Conservation (phyloP, 148 eudicot species). For the Silene uniflora region DNA sequence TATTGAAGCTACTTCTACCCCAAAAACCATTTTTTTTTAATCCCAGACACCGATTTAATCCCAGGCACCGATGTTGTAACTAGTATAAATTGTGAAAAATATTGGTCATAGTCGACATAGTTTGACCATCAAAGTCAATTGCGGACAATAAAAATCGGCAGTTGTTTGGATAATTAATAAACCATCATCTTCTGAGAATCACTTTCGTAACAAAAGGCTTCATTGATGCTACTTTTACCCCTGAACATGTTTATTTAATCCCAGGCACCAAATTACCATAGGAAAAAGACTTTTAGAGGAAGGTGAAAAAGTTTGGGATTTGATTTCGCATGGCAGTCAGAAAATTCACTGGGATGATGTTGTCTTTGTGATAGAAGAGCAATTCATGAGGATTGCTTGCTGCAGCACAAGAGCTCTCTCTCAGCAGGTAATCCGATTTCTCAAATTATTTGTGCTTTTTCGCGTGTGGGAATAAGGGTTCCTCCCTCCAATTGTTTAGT, state of each 20-base stretch:
- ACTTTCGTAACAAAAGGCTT: not conserved
- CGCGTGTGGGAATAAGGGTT: too few relatives aligned
- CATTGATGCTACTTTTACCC: not conserved
- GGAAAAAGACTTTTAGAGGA: slow-evolving; percentile 77
- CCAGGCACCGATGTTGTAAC: slow-evolving; percentile 50
- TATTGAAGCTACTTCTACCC: not conserved
- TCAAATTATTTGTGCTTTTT: not conserved
- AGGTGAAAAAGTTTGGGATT: slow-evolving; percentile 71
- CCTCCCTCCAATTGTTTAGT: too few relatives aligned
- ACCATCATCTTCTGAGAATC: not conserved
- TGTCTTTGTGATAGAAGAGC: slow-evolving; percentile 55
- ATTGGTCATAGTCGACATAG: not conserved
- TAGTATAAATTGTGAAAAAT: not conserved
- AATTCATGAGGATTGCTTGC: slow-evolving; percentile 62
- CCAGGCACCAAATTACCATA: slow-evolving; percentile 70
- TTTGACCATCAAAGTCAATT: not conserved
- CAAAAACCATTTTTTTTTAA: not conserved
- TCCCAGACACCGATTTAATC: slow-evolving; percentile 46
- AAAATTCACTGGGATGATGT: slow-evolving; percentile 72
- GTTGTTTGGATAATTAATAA: slow-evolving; percentile 1
- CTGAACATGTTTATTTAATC: not conserved
- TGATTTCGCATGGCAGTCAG: slow-evolving; percentile 47
- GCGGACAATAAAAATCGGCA: not conserved
- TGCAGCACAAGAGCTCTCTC: slow-evolving; percentile 64
- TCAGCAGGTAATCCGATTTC: slow-evolving; percentile 50